Conservation (phyloP, 306 rosid genomes). For the Corylus avellana region DNA sequence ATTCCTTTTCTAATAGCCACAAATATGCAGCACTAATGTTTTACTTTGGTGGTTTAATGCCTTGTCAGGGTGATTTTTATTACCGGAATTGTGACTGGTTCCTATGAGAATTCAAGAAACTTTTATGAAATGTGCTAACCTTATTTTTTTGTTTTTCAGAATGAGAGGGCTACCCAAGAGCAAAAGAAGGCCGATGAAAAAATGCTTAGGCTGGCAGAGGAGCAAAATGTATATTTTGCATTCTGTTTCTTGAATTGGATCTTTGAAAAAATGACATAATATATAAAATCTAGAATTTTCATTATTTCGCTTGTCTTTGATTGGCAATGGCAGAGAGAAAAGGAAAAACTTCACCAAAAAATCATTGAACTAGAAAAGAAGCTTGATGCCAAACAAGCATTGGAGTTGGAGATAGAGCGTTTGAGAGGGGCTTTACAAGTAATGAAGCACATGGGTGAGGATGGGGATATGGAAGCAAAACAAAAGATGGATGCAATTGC, state of each 20-base stretch:
- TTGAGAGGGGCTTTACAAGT: conserved; percentile 73
- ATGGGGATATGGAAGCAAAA: conserved; percentile 51
- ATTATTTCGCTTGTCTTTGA: conserved; percentile 6
- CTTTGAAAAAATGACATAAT: neutral
- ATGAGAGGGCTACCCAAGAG: conserved; percentile 64
- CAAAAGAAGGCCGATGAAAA: conserved; percentile 67
- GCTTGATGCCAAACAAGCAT: conserved; percentile 71
- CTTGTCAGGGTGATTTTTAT: too few relatives aligned
- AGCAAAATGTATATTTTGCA: conserved; percentile 51
- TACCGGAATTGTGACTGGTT: too few relatives aligned
- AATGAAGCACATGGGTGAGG: conserved; percentile 68
- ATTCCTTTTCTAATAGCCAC: too few relatives aligned
- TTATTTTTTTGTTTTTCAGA: conserved; percentile 36
- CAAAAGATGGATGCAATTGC: conserved; percentile 48
- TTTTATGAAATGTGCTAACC: neutral
- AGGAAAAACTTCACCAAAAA: conserved; percentile 51
- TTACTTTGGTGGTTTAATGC: too few relatives aligned
- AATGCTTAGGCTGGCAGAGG: conserved; percentile 57
- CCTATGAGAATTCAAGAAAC: conserved; percentile 11
- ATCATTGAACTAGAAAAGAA: conserved; percentile 60
- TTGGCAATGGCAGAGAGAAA: conserved; percentile 54
- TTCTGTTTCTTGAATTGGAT: neutral
- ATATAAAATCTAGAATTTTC: neutral
- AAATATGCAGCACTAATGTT: too few relatives aligned
- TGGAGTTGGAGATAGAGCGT: conserved; percentile 63